Evolutionary conservation across 2,329 filamentous ascomycete genomes (phyloP).

Genomic region (Fusarium solani-melongenae): DNA sequence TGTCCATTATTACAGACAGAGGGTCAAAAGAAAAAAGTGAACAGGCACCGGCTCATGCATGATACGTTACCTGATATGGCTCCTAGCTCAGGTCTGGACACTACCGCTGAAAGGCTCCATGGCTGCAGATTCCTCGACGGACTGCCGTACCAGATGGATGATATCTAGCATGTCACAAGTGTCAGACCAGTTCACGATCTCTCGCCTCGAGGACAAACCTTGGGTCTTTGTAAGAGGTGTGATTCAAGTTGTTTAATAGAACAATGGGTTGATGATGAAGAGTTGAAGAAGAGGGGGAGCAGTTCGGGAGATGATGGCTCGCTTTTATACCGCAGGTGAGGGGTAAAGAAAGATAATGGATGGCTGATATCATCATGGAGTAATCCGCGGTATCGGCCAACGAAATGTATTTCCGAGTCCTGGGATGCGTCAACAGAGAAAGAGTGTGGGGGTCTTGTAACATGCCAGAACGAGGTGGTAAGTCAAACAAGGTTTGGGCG

Average conservation of each 20-base stretch:
- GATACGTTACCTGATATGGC: slow-evolving; percentile 56
- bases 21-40: slow-evolving; percentile 12
- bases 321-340: slow-evolving; percentile 43
- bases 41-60: slow-evolving; percentile 73
- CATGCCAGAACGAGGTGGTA: slow-evolving; percentile 3
- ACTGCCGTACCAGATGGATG: slow-evolving; percentile 41
- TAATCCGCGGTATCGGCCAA: slow-evolving; percentile 25
- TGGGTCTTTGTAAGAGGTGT: not conserved
- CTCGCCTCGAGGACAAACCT: slow-evolving; percentile 32
- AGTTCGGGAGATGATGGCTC: not conserved
- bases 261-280: slow-evolving; percentile 9
- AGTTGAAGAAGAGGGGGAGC: not conserved
- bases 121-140: slow-evolving; percentile 35
- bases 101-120: slow-evolving; percentile 51
- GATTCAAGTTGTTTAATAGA: not conserved
- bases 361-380: slow-evolving; percentile 37
- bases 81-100: slow-evolving; percentile 51
- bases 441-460: slow-evolving; percentile 15
- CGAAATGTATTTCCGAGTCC: slow-evolving; percentile 27
- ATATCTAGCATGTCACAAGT: slow-evolving; percentile 38
- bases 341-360: slow-evolving; percentile 27
- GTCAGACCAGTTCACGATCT: slow-evolving; percentile 29
- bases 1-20: not conserved
- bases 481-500: not conserved
- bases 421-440: slow-evolving; percentile 10